Conservation (phyloP, 2,329 filamentous ascomycete genomes). For the Sporothrix protearum region DNA sequence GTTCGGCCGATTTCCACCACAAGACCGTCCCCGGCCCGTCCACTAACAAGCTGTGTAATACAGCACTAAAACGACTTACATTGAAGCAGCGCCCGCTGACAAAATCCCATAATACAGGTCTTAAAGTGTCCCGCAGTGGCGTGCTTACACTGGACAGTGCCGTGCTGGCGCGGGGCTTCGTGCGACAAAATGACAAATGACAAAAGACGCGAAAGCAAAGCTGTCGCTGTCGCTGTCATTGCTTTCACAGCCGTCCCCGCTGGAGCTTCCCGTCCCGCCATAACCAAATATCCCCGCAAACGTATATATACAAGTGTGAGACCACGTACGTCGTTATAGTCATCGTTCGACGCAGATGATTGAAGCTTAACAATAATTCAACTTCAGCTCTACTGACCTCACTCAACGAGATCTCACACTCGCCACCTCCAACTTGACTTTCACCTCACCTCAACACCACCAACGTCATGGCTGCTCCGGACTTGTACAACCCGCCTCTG, state of each 20-base stretch:
- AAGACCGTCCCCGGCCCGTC: background rate
- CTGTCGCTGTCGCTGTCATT: background rate
- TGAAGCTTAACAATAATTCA: background rate
- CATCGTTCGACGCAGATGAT: too few relatives aligned
- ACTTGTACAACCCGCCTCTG: constrained; percentile 28
- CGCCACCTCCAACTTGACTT: background rate
- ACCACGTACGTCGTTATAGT: too few relatives aligned
- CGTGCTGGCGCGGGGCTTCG: background rate
- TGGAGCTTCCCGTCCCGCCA: background rate
- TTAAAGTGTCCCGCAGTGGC: background rate
- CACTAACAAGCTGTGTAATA: background rate
- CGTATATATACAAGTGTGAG: background rate
- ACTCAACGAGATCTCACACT: background rate
- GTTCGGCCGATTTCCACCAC: constrained; percentile 1
- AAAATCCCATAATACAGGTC: background rate
- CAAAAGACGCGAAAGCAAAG: background rate
- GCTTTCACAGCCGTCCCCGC: background rate
- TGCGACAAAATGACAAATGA: background rate
- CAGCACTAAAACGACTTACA: background rate
- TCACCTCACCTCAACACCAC: background rate
- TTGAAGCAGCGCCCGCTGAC: background rate
- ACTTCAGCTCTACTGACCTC: background rate
- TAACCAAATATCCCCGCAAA: background rate
- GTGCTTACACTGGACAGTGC: background rate
- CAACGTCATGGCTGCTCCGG: constrained; percentile 18